phyloP scores from a whole-genome alignment of 2,329 filamentous ascomycete genomes.

The Fusarium sublunatum region DNA sequence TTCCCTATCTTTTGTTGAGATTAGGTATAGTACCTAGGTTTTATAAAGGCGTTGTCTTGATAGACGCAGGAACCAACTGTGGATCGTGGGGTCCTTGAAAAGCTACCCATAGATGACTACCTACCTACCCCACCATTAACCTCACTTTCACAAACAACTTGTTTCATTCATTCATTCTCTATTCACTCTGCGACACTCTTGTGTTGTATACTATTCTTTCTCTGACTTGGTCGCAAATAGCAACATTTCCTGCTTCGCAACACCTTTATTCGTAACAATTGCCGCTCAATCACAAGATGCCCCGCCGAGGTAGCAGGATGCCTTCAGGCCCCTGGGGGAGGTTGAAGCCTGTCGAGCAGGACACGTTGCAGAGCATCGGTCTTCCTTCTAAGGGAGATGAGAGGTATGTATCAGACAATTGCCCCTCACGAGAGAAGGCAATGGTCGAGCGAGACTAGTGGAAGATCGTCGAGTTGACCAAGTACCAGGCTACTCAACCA shows the following conservation, averaged over 20 bases:
- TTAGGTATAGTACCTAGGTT: no score
- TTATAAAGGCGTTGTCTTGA: not conserved
- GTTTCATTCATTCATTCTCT: slow-evolving; percentile 21
- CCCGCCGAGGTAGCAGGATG: slow-evolving; percentile 47
- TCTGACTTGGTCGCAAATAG: no score
- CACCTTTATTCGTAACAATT: not conserved
- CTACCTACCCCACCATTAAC: slow-evolving; percentile 34
- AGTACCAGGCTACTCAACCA: slow-evolving; percentile 72
- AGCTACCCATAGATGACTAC: not conserved
- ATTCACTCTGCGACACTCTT: slow-evolving; percentile 1
- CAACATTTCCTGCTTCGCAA: not conserved
- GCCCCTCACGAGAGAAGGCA: not conserved
- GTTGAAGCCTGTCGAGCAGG: slow-evolving; percentile 77
- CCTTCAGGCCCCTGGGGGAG: slow-evolving; percentile 72
- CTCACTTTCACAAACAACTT: slow-evolving; percentile 24
- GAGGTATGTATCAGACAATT: slow-evolving; percentile 65
- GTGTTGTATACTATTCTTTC: not conserved
- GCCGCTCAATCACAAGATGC: slow-evolving; percentile 38
- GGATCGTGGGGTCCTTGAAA: slow-evolving; percentile 27
- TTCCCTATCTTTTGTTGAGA: not conserved
- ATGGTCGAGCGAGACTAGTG: not conserved
- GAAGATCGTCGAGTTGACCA: slow-evolving; percentile 11
- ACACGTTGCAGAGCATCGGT: slow-evolving; percentile 84
- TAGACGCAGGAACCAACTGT: slow-evolving; percentile 32
- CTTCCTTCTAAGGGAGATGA: slow-evolving; percentile 92